Conservation (phyloP, 2,329 filamentous ascomycete genomes). For the Mycosphaerelloides madeirae region DNA sequence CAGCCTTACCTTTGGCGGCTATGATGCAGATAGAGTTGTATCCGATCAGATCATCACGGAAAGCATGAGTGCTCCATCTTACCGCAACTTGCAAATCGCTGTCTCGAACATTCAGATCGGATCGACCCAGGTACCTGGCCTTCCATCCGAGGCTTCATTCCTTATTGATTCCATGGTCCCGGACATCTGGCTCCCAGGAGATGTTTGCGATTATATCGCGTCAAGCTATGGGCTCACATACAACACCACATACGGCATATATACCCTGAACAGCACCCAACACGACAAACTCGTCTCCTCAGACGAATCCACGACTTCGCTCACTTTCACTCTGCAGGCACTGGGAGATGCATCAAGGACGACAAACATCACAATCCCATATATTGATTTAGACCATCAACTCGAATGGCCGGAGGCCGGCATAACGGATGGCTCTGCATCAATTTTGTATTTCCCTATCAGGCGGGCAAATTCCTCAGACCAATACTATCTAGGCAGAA, state of each 20-base stretch:
- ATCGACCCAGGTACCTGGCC: conserved; percentile 12
- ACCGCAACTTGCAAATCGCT: conserved; percentile 10
- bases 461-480: conserved; percentile 17
- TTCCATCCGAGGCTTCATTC: conserved; percentile 34
- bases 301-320: conserved; percentile 33
- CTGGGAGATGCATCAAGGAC: not conserved
- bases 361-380: conserved; percentile 26
- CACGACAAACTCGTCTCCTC: conserved; percentile 29
- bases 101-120: conserved; percentile 18
- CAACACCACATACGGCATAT: conserved; percentile 34
- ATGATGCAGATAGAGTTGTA: conserved; percentile 34
- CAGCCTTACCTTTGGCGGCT: conserved; percentile 37
- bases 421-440: conserved; percentile 37
- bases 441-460: conserved; percentile 24
- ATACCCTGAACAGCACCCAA: conserved; percentile 37
- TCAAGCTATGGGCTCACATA: conserved; percentile 38
- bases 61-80: conserved; percentile 25
- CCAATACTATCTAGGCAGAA: conserved; percentile 26
- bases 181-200: conserved; percentile 37
- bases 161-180: conserved; percentile 39
- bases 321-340: conserved; percentile 22
- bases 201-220: conserved; percentile 38
- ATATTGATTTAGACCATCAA: conserved; percentile 27
- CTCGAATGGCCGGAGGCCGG: conserved; percentile 16
- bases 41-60: conserved; percentile 36